Base-by-base conservation (phyloP, 1,139 yeast species). In the Saccharomyces pastorianus region DNA sequence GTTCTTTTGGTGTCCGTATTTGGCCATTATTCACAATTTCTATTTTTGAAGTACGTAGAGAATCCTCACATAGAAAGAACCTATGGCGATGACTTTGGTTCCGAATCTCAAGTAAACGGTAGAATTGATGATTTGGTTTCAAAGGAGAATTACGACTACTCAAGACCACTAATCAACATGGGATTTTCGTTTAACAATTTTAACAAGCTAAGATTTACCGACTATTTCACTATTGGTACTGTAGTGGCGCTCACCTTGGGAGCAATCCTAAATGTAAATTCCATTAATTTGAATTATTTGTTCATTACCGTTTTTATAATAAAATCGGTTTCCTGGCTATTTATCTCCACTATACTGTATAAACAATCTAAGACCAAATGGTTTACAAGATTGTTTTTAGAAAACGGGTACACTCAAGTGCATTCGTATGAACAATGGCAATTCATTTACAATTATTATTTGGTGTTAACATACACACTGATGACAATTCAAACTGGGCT, bases 11-110 rank as follows among this genome's bases (percentile, higher is more conserved):
- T 86, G 41, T 88, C 96, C 1, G 73, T 88, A 23, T 72, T 83
- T 57, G 96, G 95, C 5, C 96, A 88, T 70, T 79, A 85, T 57
- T 76, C 83, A 57, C 96, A 88, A 69, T 88, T 88, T 79, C 76
- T 84, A 46, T 88, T 88, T 64, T 75, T 88, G 68, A 85, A 84
- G 59, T 76, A 77, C 59, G 91, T 88, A 53, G 96, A 88, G 71
- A 87, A 85, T 62, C 96, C 96, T 29, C 96, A 88, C 69, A 88
- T 88, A 63, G 91, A 87, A 58, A 86, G 86, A 71, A 88, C 87
- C 32, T 88, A 88, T 69, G 71, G 78, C 49, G 55, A 72, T 58
- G 68, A 65, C 7, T 31, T 31, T 31, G 62, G 59, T 13, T 56
- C 55, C 44, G 60, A 57, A 31, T 51, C 55, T 28, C 53, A 50